Evolutionary conservation across 192 early-diverging fungal species (phyloP).

Genomic region (Coemansia pectinata): DNA sequence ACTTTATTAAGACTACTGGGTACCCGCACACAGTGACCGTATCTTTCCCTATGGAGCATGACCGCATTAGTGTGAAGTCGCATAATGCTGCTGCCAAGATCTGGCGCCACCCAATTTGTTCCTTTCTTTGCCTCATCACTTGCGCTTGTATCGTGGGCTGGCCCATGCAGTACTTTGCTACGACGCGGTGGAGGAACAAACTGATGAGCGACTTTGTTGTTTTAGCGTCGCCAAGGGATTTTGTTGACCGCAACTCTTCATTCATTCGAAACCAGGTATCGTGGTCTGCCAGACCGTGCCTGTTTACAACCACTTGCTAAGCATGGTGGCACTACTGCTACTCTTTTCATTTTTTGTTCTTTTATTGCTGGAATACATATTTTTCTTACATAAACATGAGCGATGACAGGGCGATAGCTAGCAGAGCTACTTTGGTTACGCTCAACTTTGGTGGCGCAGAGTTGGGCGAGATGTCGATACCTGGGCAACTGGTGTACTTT

Average conservation of each 20-base stretch:
- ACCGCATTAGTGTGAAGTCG: conserved; percentile 35
- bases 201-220: conserved; percentile 54
- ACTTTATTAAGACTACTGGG: conserved; percentile 23
- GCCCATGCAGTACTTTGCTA: conserved; percentile 36
- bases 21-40: conserved; percentile 47
- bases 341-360: background rate
- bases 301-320: conserved; percentile 7
- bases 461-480: conserved; percentile 35
- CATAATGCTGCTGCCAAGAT: conserved; percentile 11
- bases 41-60: conserved; percentile 41
- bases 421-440: conserved; percentile 34
- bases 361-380: background rate
- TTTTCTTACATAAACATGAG: conserved; percentile 18
- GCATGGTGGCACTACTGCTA: background rate
- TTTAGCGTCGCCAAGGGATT: conserved; percentile 34
- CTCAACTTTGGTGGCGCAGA: conserved; percentile 8
- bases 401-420: conserved; percentile 33
- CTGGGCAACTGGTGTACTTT: conserved; percentile 31
- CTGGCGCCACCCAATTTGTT: conserved; percentile 45
- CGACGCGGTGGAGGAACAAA: conserved; percentile 37
- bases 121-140: conserved; percentile 40
- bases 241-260: conserved; percentile 28
- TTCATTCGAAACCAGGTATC: conserved; percentile 46
- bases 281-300: conserved; percentile 19
- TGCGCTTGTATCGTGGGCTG: conserved; percentile 47